Evolutionary conservation across 352 stramenopile species (phyloP).

Genomic region (Saprolegnia diclina): DNA sequence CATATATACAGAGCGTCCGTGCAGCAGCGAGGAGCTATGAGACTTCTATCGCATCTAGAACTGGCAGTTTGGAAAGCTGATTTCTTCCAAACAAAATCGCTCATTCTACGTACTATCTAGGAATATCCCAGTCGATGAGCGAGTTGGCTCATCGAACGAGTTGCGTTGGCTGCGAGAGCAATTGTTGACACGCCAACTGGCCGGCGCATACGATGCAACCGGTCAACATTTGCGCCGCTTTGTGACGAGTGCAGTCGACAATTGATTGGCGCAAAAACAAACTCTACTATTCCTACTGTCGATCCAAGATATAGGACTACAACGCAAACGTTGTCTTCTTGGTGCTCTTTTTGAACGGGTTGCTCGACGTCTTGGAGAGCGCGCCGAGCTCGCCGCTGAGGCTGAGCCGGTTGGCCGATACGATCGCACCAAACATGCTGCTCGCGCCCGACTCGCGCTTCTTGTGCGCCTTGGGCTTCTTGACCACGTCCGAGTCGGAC

Average conservation of each 20-base stretch:
- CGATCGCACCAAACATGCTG: slow-evolving; percentile 14
- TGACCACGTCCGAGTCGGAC: slow-evolving; percentile 1
- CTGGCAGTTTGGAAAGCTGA: too few relatives aligned
- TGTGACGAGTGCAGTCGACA: too few relatives aligned
- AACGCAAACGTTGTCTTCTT: background rate
- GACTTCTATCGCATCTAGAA: too few relatives aligned
- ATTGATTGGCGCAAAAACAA: too few relatives aligned
- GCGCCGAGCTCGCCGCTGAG: slow-evolving; percentile 9
- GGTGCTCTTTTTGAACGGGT: slow-evolving; percentile 19
- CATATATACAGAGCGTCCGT: too few relatives aligned
- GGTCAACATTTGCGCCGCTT: background rate
- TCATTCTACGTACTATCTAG: too few relatives aligned
- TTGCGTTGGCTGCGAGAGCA: too few relatives aligned
- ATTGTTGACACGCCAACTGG: background rate
- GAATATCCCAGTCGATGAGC: too few relatives aligned
- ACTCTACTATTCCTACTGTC: too few relatives aligned
- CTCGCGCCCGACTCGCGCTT: background rate
- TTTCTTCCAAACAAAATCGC: too few relatives aligned
- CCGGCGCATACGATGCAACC: background rate
- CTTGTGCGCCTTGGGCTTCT: background rate
- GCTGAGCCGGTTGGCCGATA: slow-evolving; percentile 14
- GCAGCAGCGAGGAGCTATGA: too few relatives aligned
- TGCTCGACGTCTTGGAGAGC: slow-evolving; percentile 1
- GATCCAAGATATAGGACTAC: background rate
- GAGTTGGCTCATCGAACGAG: too few relatives aligned